These are phyloP conservation scores for Colletotrichum sublineola DNA, from an alignment of 2,329 filamentous ascomycete genomes.

Conservation along the genomic window DNA sequence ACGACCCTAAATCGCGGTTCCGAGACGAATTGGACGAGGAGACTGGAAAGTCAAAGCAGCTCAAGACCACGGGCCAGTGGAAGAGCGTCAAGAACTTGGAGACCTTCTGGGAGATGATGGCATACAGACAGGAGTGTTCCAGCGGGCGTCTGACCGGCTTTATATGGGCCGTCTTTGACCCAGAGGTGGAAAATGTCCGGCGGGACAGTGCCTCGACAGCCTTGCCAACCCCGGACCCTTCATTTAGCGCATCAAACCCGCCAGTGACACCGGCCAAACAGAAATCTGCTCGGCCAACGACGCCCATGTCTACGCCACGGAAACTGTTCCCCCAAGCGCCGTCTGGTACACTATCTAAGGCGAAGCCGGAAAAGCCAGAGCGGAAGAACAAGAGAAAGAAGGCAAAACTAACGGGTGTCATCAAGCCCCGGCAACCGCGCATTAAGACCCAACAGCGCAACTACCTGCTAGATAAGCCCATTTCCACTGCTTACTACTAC, in stretches of 20 bases:
- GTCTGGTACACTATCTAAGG: slow-evolving; percentile 46
- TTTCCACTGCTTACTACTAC: slow-evolving; percentile 71
- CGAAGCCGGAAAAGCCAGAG: slow-evolving; percentile 50
- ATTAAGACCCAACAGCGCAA: slow-evolving; percentile 71
- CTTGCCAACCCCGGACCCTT: slow-evolving; percentile 48
- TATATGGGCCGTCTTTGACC: slow-evolving; percentile 89
- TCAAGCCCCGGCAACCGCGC: slow-evolving; percentile 73
- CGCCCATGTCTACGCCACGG: slow-evolving; percentile 51
- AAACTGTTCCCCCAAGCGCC: slow-evolving; percentile 48
- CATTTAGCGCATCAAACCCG: slow-evolving; percentile 45
- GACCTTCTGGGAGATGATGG: slow-evolving; percentile 99
- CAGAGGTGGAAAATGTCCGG: slow-evolving; percentile 47
- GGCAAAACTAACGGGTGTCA: slow-evolving; percentile 67
- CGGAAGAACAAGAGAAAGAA: slow-evolving; percentile 54
- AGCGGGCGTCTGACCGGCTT: slow-evolving; percentile 94
- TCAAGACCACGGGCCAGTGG: slow-evolving; percentile 78
- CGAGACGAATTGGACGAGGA: slow-evolving; percentile 91
- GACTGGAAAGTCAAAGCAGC: slow-evolving; percentile 68
- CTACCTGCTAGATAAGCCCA: slow-evolving; percentile 63
- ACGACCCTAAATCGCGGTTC: slow-evolving; percentile 94
- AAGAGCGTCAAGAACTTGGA: slow-evolving; percentile 85
- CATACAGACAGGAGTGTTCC: slow-evolving; percentile 94
- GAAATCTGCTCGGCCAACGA: slow-evolving; percentile 44
- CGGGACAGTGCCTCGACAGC: slow-evolving; percentile 22
- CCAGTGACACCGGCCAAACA: slow-evolving; percentile 52